Conservation (phyloP, 768 basidiomycete species). For the Porpolomopsis calyptriformis region DNA sequence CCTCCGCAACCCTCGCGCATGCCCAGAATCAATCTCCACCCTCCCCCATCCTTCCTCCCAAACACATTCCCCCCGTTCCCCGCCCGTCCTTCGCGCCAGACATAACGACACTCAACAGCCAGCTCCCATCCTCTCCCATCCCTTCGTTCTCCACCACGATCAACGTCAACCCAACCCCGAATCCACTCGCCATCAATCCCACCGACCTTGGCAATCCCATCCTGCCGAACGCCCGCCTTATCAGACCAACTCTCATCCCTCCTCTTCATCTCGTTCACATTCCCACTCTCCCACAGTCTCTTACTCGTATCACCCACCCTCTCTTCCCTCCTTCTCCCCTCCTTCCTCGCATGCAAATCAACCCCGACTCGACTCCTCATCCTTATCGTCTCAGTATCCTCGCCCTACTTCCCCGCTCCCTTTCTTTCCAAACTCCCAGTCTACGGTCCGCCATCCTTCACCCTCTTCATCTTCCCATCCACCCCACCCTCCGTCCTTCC, state of each 20-base stretch:
- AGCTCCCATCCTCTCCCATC: neutral
- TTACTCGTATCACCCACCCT: conserved; percentile 15
- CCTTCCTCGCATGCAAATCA: too few species aligned
- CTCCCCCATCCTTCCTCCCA: neutral
- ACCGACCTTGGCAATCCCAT: neutral
- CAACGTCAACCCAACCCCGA: neutral
- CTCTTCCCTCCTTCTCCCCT: conserved; percentile 27
- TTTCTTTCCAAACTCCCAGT: neutral
- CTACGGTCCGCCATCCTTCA: neutral
- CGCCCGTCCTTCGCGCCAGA: neutral
- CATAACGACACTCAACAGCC: neutral
- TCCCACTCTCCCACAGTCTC: conserved; percentile 1
- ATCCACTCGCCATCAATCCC: neutral
- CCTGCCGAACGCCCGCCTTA: conserved; percentile 5
- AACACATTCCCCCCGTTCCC: neutral
- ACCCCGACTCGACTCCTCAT: neutral
- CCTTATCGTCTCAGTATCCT: neutral
- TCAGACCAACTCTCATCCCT: conserved; percentile 10
- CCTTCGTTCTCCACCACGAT: neutral
- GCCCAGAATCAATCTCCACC: neutral
- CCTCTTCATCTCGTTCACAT: conserved; percentile 5
- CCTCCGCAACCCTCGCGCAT: neutral
- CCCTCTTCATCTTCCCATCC: conserved; percentile 2
- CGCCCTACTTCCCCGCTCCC: neutral
- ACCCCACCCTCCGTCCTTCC: neutral